phyloP scores from a whole-genome alignment of 345 rosid species.

The Cochlearia excelsa region DNA sequence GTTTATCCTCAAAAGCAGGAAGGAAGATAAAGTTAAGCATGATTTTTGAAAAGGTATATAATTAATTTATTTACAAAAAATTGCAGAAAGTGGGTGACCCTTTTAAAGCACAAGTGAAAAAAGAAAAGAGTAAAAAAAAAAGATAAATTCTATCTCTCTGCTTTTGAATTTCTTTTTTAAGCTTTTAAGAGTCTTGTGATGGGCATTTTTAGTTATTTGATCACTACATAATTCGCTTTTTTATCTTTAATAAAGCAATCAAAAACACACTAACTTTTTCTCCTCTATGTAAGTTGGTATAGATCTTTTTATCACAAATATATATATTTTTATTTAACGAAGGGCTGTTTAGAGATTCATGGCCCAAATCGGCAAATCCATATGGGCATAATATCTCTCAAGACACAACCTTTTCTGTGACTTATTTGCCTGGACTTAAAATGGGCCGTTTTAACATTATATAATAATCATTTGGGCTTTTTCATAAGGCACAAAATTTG shows the following conservation, averaged over 20 bases:
- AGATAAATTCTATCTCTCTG: slow-evolving; percentile 38
- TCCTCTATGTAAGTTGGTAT: slow-evolving; percentile 16
- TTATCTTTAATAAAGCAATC: slow-evolving; percentile 24
- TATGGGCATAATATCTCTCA: too few relatives aligned
- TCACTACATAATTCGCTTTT: slow-evolving; percentile 24
- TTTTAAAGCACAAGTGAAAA: slow-evolving; percentile 45
- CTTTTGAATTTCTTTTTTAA: slow-evolving; percentile 31
- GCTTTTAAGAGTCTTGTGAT: slow-evolving; percentile 41
- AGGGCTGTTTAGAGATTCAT: not conserved
- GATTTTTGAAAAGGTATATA: slow-evolving; percentile 33
- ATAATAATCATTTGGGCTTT: too few relatives aligned
- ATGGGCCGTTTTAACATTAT: too few relatives aligned
- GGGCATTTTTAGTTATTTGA: slow-evolving; percentile 37
- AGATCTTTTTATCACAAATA: too few relatives aligned
- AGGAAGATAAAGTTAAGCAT: slow-evolving; percentile 45
- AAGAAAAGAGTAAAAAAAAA: slow-evolving; percentile 7
- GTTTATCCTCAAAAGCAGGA: slow-evolving; percentile 60
- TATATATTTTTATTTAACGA: too few relatives aligned
- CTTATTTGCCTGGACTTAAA: not conserved
- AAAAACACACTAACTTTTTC: slow-evolving; percentile 32
- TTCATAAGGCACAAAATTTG: too few relatives aligned
- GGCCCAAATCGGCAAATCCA: slow-evolving; percentile 3
- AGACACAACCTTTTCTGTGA: too few relatives aligned
- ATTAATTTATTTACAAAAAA: slow-evolving; percentile 33
- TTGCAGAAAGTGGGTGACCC: slow-evolving; percentile 80